Evolutionary conservation across 2,329 filamentous ascomycete species (phyloP).

Genomic region (Trichoderma citrinoviride): DNA sequence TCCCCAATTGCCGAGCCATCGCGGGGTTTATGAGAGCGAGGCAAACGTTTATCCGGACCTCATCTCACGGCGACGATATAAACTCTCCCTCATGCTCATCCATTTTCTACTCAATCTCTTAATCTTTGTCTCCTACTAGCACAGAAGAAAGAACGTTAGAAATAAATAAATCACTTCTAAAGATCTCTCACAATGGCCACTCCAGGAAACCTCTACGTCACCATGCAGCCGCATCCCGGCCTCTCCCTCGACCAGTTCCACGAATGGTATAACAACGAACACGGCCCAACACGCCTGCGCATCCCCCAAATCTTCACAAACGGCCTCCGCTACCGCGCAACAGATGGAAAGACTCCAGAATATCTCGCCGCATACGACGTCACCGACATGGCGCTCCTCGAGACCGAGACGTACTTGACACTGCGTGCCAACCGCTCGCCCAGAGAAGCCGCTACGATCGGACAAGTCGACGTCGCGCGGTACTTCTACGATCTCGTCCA

Average conservation of each 20-base stretch:
- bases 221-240: constrained; percentile 72
- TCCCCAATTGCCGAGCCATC: constrained; percentile 31
- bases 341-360: constrained; percentile 59
- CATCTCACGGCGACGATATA: not conserved
- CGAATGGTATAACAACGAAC: constrained; percentile 94
- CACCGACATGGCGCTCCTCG: constrained; percentile 67
- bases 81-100: not conserved
- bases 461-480: constrained; percentile 62
- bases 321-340: constrained; percentile 74
- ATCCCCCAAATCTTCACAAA: constrained; percentile 70
- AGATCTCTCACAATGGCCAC: constrained; percentile 34
- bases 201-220: constrained; percentile 77
- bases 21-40: constrained; percentile 1
- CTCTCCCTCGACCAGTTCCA: constrained; percentile 71
- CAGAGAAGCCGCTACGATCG: constrained; percentile 54
- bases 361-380: constrained; percentile 84
- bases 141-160: not conserved
- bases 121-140: no score
- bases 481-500: constrained; percentile 67
- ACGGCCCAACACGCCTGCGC: constrained; percentile 76
- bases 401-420: constrained; percentile 65
- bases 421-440: constrained; percentile 58
- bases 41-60: constrained; percentile 4
- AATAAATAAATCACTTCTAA: no score
- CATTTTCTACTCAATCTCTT: not conserved